Evolutionary conservation across 805 yeast genomes (phyloP), one percentile per base, ranked within the genome.

Genomic region (Ogataea methylovora): DNA sequence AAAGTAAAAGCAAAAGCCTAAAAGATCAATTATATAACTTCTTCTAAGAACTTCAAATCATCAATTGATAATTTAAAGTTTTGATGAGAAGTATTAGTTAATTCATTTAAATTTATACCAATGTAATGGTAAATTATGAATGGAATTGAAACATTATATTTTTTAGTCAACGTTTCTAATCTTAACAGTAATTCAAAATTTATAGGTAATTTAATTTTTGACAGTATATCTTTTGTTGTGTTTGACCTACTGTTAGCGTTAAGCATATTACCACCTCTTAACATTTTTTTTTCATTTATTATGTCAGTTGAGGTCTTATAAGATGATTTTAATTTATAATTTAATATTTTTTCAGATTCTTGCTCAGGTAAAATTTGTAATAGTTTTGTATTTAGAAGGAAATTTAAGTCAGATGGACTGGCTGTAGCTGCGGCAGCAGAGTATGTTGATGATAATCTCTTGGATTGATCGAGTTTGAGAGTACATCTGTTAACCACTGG

Each of bases 141-240:
- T 2, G 51, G 51, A 24, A 48, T 50, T 1, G 52, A 43, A 18
- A 45, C 32, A 29, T 48, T 45, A 36, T 49, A 48, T 25, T 49
- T 49, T 3, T 38, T 12, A 1, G 48, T 41, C 21, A 49, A 34
- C 17, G 34, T 46, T 24, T 49, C 49, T 12, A 49, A 35, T 27
- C 42, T 37, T 29, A 41, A 42, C 16, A 48, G 37, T 29, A 49
- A 40, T 27, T 42, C 48, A 22, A 39, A 36, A 25, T 40, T 42
- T 18, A 27, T 27, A 12, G 30, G 29, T 7, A 21, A 16, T 4
- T 27, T 6, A 17, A 7, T 20, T 6, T 20, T 20, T 9, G 6
- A 20, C 22, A 7, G 6, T 6, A 20, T 7, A 20, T 20, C 9
- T 6, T 7, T 20, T 20, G 22, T 9, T 20, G 22, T 20, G 9